Evolutionary conservation across 257 asterid genomes (phyloP).

Genomic region (Solanum megistacrolobum): DNA sequence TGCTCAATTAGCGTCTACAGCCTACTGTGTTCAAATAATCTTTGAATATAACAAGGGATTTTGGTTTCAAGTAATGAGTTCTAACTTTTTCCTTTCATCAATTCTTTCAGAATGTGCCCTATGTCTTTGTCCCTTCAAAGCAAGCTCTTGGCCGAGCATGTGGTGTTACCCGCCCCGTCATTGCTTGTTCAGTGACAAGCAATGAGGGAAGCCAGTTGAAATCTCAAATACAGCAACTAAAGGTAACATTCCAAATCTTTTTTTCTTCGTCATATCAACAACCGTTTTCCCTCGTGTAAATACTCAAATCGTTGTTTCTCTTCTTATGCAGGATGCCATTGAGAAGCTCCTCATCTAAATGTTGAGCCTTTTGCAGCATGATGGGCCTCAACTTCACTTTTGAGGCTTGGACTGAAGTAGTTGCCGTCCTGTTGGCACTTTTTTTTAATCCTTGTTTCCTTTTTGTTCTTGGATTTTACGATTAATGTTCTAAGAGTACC

Average conservation of each 20-base stretch:
- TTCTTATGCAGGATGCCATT: constrained; percentile 22
- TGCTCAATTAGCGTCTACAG: not conserved
- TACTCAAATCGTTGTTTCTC: not conserved
- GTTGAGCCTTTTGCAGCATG: constrained; percentile 19
- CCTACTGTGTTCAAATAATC: not conserved
- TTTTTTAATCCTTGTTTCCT: not conserved
- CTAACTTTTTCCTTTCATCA: not conserved
- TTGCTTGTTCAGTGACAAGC: constrained; percentile 81
- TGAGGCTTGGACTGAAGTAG: constrained; percentile 36
- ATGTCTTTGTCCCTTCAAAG: constrained; percentile 34
- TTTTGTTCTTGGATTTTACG: not conserved
- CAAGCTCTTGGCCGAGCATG: constrained; percentile 82
- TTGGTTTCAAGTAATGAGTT: not conserved
- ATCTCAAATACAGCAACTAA: constrained; percentile 73
- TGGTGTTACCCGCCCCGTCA: constrained; percentile 87
- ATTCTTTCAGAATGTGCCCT: constrained; percentile 33
- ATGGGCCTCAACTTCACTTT: constrained; percentile 17
- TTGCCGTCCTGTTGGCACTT: not conserved
- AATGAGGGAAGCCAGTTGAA: constrained; percentile 87
- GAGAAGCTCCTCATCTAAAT: constrained; percentile 31
- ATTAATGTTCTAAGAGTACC: not conserved
- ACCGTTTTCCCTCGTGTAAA: not conserved
- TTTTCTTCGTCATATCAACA: not conserved
- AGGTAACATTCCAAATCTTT: constrained; percentile 23
- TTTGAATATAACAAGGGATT: not conserved